A percentile compares a stretch with the other conserved stretches of the same genome.
Conservation (phyloP, 208 protist genomes). For the Polymyxa betae region DNA sequence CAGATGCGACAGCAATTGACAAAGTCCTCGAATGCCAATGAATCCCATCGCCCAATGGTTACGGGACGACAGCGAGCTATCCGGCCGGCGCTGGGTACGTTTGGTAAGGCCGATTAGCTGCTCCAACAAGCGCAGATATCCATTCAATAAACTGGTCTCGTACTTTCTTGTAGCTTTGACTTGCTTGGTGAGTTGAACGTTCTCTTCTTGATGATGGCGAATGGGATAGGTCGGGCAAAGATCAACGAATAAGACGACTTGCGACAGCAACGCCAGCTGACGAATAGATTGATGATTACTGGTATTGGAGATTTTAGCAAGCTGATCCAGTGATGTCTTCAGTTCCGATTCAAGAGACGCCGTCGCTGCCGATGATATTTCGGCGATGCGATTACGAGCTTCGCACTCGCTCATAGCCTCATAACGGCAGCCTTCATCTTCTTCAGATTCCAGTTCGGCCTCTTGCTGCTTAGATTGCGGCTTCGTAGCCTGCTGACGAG, state of each 20-base stretch:
- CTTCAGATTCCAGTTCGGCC: not conserved
- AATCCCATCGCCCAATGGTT: not conserved
- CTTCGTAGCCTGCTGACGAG: not conserved
- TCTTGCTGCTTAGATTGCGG: not conserved
- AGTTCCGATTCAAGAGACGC: not conserved
- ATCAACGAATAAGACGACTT: constrained; percentile 29
- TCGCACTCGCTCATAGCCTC: not conserved
- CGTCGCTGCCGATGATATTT: not conserved
- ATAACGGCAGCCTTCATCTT: no score
- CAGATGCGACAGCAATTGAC: not conserved
- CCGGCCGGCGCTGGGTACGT: not conserved
- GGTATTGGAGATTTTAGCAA: not conserved
- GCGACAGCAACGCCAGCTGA: not conserved
- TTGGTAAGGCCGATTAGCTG: constrained; percentile 32
- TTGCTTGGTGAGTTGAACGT: not conserved
- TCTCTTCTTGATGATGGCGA: not conserved
- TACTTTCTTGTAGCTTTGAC: not conserved
- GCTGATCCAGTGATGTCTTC: not conserved
- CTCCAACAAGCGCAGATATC: not conserved
- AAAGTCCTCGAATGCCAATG: not conserved
- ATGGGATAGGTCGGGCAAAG: not conserved
- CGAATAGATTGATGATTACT: not conserved
- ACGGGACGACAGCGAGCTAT: no score
- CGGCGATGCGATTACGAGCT: not conserved
- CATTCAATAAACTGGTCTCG: not conserved